phyloP scores from a whole-genome alignment of 371 early-diverging fungal genomes.

The Nematocida sp. region DNA sequence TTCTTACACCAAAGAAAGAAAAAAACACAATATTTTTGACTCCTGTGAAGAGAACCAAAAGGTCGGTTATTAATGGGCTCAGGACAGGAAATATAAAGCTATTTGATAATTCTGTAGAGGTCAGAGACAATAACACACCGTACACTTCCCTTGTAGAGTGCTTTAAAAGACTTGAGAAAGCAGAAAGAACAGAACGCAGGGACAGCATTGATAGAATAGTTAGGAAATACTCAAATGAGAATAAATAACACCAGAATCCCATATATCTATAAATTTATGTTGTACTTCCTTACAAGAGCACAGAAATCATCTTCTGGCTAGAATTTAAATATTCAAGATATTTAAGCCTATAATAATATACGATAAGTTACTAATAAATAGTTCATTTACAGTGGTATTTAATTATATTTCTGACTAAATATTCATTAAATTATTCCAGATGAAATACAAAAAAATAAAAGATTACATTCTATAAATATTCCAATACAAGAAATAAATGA shows the following conservation, averaged over 20 bases:
- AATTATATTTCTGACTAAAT: too few relatives aligned
- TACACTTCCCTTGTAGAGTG: conserved; percentile 50
- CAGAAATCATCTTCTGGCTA: background rate
- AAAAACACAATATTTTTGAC: conserved; percentile 29
- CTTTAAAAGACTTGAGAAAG: conserved; percentile 37
- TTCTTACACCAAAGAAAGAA: conserved; percentile 43
- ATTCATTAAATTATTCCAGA: too few relatives aligned
- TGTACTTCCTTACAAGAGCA: background rate
- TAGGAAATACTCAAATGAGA: conserved; percentile 8
- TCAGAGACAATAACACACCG: background rate
- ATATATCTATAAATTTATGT: too few relatives aligned
- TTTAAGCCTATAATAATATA: too few relatives aligned
- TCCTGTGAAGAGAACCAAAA: conserved; percentile 39
- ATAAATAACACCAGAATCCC: background rate
- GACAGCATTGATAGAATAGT: conserved; percentile 44
- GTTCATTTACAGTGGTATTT: too few relatives aligned
- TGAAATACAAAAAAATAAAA: too few relatives aligned
- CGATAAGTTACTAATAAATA: too few relatives aligned
- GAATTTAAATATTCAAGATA: too few relatives aligned
- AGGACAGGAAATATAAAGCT: conserved; percentile 33
- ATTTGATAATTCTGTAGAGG: conserved; percentile 41
- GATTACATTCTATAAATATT: too few relatives aligned
- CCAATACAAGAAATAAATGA: too few relatives aligned
- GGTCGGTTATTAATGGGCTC: conserved; percentile 49
- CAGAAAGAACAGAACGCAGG: conserved; percentile 31